A percentile compares a stretch with the other conserved stretches of the same genome.
These are phyloP conservation scores for Phragmites australis DNA, from an alignment of 176 grass and related monocot genomes.

Conservation along the genomic window DNA sequence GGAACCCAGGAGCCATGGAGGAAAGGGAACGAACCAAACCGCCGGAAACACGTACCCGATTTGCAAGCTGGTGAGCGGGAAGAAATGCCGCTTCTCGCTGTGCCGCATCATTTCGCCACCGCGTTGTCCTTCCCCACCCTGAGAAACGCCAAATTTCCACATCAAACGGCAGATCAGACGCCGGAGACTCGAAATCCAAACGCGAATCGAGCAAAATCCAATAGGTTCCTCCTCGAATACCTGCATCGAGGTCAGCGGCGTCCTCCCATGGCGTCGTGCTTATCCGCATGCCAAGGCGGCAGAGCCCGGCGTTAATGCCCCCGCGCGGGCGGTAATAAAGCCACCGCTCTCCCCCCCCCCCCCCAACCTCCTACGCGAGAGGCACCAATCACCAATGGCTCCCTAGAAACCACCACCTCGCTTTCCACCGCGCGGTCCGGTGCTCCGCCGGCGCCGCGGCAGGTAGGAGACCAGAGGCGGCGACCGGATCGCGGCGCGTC, in stretches of 20 bases:
- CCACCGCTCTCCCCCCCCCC: background rate
- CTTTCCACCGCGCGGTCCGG: background rate
- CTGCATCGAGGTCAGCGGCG: constrained; percentile 47
- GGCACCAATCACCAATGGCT: constrained; percentile 29
- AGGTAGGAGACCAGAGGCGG: background rate
- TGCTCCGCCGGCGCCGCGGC: background rate
- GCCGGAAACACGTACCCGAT: constrained; percentile 55
- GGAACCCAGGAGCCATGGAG: no score
- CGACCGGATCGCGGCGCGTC: constrained; percentile 37
- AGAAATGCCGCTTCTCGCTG: constrained; percentile 65
- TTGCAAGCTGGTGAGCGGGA: constrained; percentile 85
- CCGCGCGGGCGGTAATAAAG: constrained; percentile 23
- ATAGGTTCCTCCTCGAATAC: constrained; percentile 12
- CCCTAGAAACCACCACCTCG: background rate
- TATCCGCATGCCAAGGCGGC: constrained; percentile 39
- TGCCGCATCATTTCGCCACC: constrained; percentile 37
- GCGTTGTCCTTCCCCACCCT: constrained; percentile 7
- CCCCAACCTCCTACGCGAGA: background rate
- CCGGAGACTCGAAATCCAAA: background rate
- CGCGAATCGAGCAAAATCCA: background rate
- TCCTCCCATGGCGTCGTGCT: constrained; percentile 42
- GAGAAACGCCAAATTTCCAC: constrained; percentile 18
- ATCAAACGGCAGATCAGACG: constrained; percentile 33
- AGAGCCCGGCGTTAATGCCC: constrained; percentile 41
- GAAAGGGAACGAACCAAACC: no score